Evolutionary conservation across 2,329 filamentous ascomycete species (phyloP), one percentile per base, ranked within the genome.

Genomic region (Bimuria novae-zelandiae): DNA sequence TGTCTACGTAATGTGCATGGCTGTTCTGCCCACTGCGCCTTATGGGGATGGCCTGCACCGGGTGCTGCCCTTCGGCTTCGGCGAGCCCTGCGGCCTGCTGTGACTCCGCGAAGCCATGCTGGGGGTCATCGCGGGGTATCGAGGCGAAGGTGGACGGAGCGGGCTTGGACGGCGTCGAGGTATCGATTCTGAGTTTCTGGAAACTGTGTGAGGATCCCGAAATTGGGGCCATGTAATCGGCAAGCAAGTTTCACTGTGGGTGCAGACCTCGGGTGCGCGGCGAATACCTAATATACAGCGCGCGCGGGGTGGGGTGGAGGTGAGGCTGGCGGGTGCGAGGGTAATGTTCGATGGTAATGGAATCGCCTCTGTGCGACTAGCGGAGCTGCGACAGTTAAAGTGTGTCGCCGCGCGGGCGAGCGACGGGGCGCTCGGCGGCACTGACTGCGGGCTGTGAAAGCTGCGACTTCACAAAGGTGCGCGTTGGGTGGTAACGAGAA

Each of bases 151-250:
- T 68, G 40, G 72, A 74, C 49, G 67, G 61, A 42, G 67, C 60
- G 22, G 66, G 68, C 56, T 73, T 75, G 44, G 68, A 59, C 42
- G 68, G 60, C 42, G 68, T 54, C 51, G 65, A 64, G 52, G 70
- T 76, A 57, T 75, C 67, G 67, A 76, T 63, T 60, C 69, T 74
- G 61, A 76, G 72, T 61, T 76, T 76, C 67, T 72, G 72, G 67
- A 76, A 76, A 62, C 59, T 64, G 60, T 73, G 71, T 71, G 71
- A 71, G 67, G 69, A 69, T 60, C 67, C 67, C 63, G 70, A 59
- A 56, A 59, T 60, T 54, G 71, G 69, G 68, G 72, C 73, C 72
- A 76, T 75, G 68, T 47, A 62, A 68, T 54, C 56, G 55, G 55
- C 50, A 54, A 55, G 53, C 63, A 64, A 62, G n/a, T 59, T 60